Evolutionary conservation across 2,329 filamentous ascomycete genomes (phyloP).

Genomic region (Claviceps capensis): DNA sequence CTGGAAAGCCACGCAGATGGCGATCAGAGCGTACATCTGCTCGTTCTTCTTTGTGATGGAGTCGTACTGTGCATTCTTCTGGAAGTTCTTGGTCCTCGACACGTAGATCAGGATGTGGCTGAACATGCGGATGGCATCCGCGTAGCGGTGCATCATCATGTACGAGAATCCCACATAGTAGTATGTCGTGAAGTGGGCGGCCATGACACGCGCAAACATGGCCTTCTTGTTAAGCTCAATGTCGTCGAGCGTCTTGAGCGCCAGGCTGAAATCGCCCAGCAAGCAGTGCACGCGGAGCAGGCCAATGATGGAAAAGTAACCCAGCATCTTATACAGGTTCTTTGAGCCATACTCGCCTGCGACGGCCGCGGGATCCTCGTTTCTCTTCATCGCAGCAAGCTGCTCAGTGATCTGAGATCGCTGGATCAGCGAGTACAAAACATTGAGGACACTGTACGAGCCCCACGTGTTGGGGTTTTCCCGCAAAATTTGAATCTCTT

Average conservation of each 20-base stretch:
- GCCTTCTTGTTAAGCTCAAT: constrained; percentile 99
- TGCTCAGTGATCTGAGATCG: constrained; percentile 97
- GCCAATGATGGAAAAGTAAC: constrained; percentile 98
- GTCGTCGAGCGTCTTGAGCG: constrained; percentile 96
- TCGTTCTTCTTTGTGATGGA: constrained; percentile 99
- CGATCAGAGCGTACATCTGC: constrained; percentile 98
- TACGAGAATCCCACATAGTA: constrained; percentile 99
- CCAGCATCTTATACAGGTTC: constrained; percentile 93
- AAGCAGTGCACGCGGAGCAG: constrained; percentile 91
- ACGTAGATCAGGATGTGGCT: constrained; percentile 99
- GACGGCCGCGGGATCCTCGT: constrained; percentile 75
- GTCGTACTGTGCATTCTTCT: constrained; percentile 97
- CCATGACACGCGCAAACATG: constrained; percentile 99
- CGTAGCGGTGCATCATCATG: constrained; percentile 99
- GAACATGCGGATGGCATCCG: constrained; percentile 99
- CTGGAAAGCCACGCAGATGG: constrained; percentile 97
- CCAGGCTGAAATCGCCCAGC: constrained; percentile 93
- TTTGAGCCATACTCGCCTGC: constrained; percentile 92
- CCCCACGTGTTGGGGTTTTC: constrained; percentile 99
- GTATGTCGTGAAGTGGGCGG: constrained; percentile 98
- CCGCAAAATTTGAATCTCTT: constrained; percentile 80
- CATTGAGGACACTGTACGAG: constrained; percentile 98
- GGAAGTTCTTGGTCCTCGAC: constrained; percentile 98
- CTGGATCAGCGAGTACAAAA: constrained; percentile 97
- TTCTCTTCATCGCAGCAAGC: constrained; percentile 83